Evolutionary conservation across 2,329 filamentous ascomycete genomes (phyloP).

Genomic region (Cladosporium cucumerinum): DNA sequence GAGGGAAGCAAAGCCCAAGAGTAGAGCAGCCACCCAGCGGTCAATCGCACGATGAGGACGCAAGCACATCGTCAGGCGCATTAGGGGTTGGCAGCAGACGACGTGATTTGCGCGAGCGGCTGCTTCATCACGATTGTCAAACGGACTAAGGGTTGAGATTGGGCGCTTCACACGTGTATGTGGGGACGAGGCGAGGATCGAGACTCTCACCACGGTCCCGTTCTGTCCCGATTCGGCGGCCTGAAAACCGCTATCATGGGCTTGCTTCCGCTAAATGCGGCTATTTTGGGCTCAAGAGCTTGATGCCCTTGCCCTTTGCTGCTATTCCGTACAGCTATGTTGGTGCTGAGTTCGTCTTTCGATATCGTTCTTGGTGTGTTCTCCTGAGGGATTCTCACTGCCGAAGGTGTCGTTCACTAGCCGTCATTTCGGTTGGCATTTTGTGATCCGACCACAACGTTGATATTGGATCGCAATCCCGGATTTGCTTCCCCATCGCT

Average conservation of each 20-base stretch:
- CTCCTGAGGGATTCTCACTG: not conserved
- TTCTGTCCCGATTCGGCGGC: not conserved
- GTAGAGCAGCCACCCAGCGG: not conserved
- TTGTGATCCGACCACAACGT: not conserved
- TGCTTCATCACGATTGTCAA: constrained; percentile 12
- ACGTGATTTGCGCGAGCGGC: constrained; percentile 6
- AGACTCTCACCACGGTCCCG: not conserved
- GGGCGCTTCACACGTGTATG: constrained; percentile 4
- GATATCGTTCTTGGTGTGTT: not conserved
- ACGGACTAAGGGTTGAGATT: constrained; percentile 7
- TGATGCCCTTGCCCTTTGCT: not conserved
- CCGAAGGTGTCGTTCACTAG: not conserved
- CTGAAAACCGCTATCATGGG: not conserved
- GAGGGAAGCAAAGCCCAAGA: not conserved
- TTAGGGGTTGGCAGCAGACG: not conserved
- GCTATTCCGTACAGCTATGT: not conserved
- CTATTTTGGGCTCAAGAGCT: not conserved
- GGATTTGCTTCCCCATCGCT: not conserved
- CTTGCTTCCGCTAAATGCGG: not conserved
- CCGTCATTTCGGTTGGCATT: not conserved
- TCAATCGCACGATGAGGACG: not conserved
- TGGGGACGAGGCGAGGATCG: constrained; percentile 8
- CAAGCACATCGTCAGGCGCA: not conserved
- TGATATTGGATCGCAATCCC: not conserved
- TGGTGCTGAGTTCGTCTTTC: not conserved